Conservation (phyloP, 495 filamentous ascomycete species). For the Podospora anserina region DNA sequence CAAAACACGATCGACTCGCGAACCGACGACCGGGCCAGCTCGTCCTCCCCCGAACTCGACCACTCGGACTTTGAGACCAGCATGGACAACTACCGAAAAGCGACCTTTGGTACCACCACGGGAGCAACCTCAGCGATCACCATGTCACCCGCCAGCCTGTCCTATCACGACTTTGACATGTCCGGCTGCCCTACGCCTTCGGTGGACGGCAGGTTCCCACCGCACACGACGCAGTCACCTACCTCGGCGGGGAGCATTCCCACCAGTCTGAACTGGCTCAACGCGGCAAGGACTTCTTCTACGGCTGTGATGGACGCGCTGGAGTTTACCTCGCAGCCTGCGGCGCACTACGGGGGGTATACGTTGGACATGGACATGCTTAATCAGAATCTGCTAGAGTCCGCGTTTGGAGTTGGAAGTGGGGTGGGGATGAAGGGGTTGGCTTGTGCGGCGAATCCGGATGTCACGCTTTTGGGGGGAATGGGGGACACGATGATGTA, state of each 20-base stretch:
- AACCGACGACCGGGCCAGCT: slow-evolving; percentile 50
- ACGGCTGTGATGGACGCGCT: not conserved
- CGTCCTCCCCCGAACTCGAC: slow-evolving; percentile 45
- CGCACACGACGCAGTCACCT: slow-evolving; percentile 30
- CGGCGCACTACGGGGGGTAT: slow-evolving; percentile 23
- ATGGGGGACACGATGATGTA: slow-evolving; percentile 49
- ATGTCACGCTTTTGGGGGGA: slow-evolving; percentile 44
- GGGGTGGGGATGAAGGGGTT: slow-evolving; percentile 39
- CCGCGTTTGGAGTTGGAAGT: slow-evolving; percentile 47
- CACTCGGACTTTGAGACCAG: slow-evolving; percentile 48
- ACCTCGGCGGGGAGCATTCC: not conserved
- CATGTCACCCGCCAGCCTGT: slow-evolving; percentile 47
- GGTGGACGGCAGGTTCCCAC: slow-evolving; percentile 26
- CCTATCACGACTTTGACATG: slow-evolving; percentile 43
- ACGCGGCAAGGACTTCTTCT: not conserved
- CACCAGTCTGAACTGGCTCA: slow-evolving; percentile 2
- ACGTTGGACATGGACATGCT: slow-evolving; percentile 44
- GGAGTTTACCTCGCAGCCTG: slow-evolving; percentile 24
- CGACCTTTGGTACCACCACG: slow-evolving; percentile 34
- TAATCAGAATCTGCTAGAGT: slow-evolving; percentile 43
- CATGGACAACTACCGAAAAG: slow-evolving; percentile 41
- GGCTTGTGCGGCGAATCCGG: slow-evolving; percentile 36
- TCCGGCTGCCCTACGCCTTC: slow-evolving; percentile 8
- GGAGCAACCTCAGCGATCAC: slow-evolving; percentile 33
- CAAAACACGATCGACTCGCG: slow-evolving; percentile 37